These are phyloP conservation scores for Acanthochlamys bracteata DNA, from an alignment of 106 monocot species.

Conservation along the genomic window DNA sequence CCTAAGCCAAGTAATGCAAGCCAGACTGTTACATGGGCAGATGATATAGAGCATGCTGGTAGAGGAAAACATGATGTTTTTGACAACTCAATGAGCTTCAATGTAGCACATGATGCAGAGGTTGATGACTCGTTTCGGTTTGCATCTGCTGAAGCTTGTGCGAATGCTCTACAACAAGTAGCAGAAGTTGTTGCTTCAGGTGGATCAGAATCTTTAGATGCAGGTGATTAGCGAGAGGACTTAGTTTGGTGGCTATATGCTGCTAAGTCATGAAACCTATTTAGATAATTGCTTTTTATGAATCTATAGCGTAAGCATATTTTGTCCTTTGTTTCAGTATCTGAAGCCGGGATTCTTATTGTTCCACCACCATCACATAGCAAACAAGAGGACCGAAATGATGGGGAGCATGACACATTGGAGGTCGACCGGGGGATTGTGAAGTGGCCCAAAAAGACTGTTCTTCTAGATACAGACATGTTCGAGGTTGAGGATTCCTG, in stretches of 20 bases:
- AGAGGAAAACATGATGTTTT: slow-evolving; percentile 8
- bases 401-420: slow-evolving; percentile 29
- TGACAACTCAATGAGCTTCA: slow-evolving; percentile 10
- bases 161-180: slow-evolving; percentile 51
- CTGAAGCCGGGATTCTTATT: slow-evolving; percentile 69
- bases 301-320: background rate
- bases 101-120: slow-evolving; percentile 19
- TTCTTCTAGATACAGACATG: slow-evolving; percentile 82
- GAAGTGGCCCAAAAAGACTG: slow-evolving; percentile 93
- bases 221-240: slow-evolving; percentile 31
- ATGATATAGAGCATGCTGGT: slow-evolving; percentile 19
- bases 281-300: background rate
- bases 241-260: background rate
- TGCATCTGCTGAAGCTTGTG: slow-evolving; percentile 82
- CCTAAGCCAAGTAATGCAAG: slow-evolving; percentile 18
- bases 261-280: too few relatives aligned
- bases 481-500: slow-evolving; percentile 86
- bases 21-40: slow-evolving; percentile 73
- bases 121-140: slow-evolving; percentile 26
- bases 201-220: slow-evolving; percentile 49
- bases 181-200: slow-evolving; percentile 54
- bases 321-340: slow-evolving; percentile 22
- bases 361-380: slow-evolving; percentile 30
- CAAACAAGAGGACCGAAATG: slow-evolving; percentile 9
- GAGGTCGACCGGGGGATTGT: slow-evolving; percentile 33